phyloP scores from a whole-genome alignment of 495 filamentous ascomycete species.

The Rusavskia elegans region DNA sequence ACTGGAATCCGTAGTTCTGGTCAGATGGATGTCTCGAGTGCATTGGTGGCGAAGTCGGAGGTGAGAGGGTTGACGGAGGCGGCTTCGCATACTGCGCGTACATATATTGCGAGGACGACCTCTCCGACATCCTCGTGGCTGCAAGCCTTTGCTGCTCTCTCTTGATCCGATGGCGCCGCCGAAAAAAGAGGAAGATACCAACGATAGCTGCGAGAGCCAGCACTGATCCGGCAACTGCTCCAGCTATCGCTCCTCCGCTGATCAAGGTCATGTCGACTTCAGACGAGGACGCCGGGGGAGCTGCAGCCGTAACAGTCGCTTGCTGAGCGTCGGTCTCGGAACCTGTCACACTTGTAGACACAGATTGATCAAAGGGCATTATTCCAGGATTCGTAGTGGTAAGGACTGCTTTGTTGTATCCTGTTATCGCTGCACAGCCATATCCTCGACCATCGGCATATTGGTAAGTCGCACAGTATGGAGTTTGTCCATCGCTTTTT shows the following conservation, averaged over 20 bases:
- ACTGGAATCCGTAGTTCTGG: not conserved
- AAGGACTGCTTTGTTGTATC: conserved; percentile 1
- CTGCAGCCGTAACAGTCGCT: not conserved
- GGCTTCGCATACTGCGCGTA: conserved; percentile 1
- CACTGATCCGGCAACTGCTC: not conserved
- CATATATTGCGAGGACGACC: not conserved
- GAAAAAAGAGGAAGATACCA: not conserved
- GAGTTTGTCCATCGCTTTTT: not conserved
- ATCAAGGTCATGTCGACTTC: not conserved
- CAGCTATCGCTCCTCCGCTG: conserved; percentile 3
- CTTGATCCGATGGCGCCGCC: not conserved
- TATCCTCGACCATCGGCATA: not conserved
- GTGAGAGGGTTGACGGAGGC: not conserved
- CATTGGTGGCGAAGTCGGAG: not conserved
- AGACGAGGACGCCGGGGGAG: not conserved
- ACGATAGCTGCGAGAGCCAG: not conserved
- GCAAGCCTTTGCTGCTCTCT: conserved; percentile 1
- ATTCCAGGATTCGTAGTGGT: not conserved
- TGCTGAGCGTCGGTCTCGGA: not conserved
- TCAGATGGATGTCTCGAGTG: conserved; percentile 1
- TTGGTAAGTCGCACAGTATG: conserved; percentile 2
- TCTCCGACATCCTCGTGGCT: not conserved
- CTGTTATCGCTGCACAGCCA: not conserved
- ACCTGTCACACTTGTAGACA: not conserved
- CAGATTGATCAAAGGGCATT: not conserved